These are phyloP conservation scores for Phytophthora hybrid DNA, from an alignment of 352 stramenopile genomes.

Conservation along the genomic window DNA sequence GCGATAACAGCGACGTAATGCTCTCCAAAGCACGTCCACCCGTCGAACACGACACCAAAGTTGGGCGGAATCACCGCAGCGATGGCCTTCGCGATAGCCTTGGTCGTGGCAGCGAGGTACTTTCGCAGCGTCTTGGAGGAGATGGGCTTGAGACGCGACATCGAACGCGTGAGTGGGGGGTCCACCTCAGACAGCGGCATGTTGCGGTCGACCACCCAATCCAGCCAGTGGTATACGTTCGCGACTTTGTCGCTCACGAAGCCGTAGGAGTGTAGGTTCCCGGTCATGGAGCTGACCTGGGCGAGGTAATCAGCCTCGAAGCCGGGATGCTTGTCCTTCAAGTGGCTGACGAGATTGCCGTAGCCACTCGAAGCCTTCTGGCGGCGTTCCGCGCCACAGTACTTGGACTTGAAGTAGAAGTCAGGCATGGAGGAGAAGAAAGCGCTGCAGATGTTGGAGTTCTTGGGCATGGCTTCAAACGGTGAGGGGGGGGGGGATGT, in stretches of 20 bases:
- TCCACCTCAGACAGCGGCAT: slow-evolving; percentile 17
- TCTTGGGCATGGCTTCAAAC: slow-evolving; percentile 7
- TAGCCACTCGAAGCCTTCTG: slow-evolving; percentile 2
- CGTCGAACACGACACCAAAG: slow-evolving; percentile 5
- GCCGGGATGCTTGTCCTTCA: slow-evolving; percentile 6
- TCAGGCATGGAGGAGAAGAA: background rate
- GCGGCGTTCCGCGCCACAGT: background rate
- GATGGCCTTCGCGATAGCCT: background rate
- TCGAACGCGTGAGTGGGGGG: background rate
- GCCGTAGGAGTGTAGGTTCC: background rate
- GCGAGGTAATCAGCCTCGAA: background rate
- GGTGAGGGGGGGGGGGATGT: too few relatives aligned
- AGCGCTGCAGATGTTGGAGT: slow-evolving; percentile 10
- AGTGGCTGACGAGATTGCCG: slow-evolving; percentile 12
- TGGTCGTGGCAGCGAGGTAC: background rate
- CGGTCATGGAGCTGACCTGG: background rate
- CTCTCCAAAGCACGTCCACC: background rate
- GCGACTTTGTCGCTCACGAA: background rate
- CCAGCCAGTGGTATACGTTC: slow-evolving; percentile 3
- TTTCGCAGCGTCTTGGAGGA: slow-evolving; percentile 5
- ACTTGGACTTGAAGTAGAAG: slow-evolving; percentile 15
- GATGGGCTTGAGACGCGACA: slow-evolving; percentile 7
- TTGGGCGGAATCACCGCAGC: background rate
- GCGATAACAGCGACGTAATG: background rate
- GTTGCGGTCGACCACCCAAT: slow-evolving; percentile 15